These are phyloP conservation scores for Porogramme epimiltina DNA, from an alignment of 1,284 basidiomycete genomes.

Conservation along the genomic window DNA sequence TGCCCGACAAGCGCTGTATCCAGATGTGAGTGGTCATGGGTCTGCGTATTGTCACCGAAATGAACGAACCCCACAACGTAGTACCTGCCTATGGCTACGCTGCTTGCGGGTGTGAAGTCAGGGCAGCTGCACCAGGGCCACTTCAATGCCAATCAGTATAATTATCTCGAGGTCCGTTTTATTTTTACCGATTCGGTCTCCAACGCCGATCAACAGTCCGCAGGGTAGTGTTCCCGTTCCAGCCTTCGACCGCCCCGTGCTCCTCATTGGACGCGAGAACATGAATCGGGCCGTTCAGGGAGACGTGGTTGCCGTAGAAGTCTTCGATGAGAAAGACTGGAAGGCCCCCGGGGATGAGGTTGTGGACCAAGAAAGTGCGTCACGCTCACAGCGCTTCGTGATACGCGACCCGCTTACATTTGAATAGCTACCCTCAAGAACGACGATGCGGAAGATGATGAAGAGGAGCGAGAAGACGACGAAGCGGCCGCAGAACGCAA, in stretches of 20 bases:
- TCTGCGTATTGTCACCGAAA: not conserved
- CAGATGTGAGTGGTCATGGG: constrained; percentile 56
- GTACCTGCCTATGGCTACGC: constrained; percentile 78
- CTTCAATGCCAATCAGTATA: constrained; percentile 95
- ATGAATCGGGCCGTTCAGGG: constrained; percentile 97
- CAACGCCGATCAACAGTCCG: not conserved
- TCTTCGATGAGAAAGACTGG: constrained; percentile 91
- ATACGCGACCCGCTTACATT: constrained; percentile 7
- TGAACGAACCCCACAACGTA: constrained; percentile 34
- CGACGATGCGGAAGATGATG: constrained; percentile 86
- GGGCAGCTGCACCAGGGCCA: constrained; percentile 89
- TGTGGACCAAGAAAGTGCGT: constrained; percentile 85
- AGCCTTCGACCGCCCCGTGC: constrained; percentile 75
- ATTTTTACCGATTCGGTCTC: not conserved
- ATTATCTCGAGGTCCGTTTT: constrained; percentile 82
- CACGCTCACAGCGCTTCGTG: constrained; percentile 1
- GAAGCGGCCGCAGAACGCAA: constrained; percentile 52
- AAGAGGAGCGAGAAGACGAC: constrained; percentile 54
- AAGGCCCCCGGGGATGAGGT: constrained; percentile 92
- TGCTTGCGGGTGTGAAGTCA: constrained; percentile 85
- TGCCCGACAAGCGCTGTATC: constrained; percentile 68
- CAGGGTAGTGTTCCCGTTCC: constrained; percentile 83
- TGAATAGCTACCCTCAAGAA: constrained; percentile 77
- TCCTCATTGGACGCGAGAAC: constrained; percentile 87
- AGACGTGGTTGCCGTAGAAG: constrained; percentile 90